Conservation (phyloP, 345 rosid genomes). For the Gossypioides kirkii region DNA sequence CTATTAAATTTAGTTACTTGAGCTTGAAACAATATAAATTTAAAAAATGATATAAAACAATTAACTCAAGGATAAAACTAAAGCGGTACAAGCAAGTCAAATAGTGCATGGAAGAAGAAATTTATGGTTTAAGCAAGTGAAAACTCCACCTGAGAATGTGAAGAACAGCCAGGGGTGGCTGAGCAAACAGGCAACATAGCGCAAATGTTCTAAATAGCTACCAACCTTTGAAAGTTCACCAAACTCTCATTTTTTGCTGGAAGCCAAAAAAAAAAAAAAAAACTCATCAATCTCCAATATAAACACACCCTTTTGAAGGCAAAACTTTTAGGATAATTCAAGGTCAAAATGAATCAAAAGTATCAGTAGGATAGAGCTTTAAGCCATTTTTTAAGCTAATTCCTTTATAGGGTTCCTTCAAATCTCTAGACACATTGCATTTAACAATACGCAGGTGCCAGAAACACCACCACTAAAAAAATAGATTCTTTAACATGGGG, state of each 20-base stretch:
- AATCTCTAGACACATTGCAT: background rate
- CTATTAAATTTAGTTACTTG: background rate
- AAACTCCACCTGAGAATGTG: constrained; percentile 59
- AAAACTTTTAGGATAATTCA: background rate
- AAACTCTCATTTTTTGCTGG: constrained; percentile 36
- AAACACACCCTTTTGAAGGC: background rate
- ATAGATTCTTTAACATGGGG: background rate
- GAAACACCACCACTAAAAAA: background rate
- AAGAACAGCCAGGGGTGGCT: constrained; percentile 47
- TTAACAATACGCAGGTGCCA: background rate
- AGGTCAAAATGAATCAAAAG: background rate
- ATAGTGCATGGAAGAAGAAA: background rate
- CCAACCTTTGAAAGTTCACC: constrained; percentile 12
- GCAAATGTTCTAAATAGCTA: constrained; percentile 17
- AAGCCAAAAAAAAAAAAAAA: background rate
- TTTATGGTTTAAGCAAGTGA: background rate
- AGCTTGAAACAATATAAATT: background rate
- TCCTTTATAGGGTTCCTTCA: background rate
- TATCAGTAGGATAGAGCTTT: background rate
- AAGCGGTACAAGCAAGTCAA: background rate
- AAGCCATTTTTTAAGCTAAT: background rate
- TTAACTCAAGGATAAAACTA: background rate
- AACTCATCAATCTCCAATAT: background rate
- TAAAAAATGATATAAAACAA: background rate
- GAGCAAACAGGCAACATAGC: constrained; percentile 72